Base-by-base conservation (phyloP, 2,329 filamentous ascomycete genomes). In the Colletotrichum neosansevieriae region DNA sequence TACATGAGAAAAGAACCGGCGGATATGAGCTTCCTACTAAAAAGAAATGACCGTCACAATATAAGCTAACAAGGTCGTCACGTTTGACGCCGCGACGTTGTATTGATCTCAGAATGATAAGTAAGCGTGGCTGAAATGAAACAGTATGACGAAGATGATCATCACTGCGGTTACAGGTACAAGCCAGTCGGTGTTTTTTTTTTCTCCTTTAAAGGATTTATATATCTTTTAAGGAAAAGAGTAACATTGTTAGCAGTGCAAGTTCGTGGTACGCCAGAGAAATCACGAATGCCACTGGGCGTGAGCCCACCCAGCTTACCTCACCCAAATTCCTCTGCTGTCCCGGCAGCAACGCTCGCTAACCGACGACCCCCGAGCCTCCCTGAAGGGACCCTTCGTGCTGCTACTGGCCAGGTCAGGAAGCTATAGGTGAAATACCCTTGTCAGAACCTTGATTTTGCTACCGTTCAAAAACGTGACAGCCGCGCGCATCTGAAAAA, bases 401-500 rank as follows among this genome's bases (percentile, higher is more conserved):
- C 29, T 29, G 29, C 29, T 9, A 29, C 29, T 29, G 29, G 29
- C 29, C 29, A 29, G 29, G 29, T 29, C 29, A 7, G 17, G 19
- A 13, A 47, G 5, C 19, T 47, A 12, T 24, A 24, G 24, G 45
- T 19, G 10, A 9, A 4, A 9, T 13, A 42, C 40, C 63, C 63
- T 10, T 62, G 58, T 66, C 47, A 62, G 58, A 49, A 66, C 40
- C 49, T 62, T 66, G 58, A 47, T 56, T 17, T 58, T 53, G 34
- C 19, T 49, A 49, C 49, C 32, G 17, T 10, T 32, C 32, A 17
- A 32, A 36, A 24, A 21, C 47, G n/a, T 24, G 24, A 47, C 45
- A 34, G 44, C 19, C 24, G 19, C 32, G 57, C 7, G 40, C 29
- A 47, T 38, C 13, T 21, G 49, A 2, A 19, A 61, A 56, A 61